These are phyloP conservation scores for Chlamydomonas asymmetrica DNA, from an alignment of 139 green algal genomes.

Conservation along the genomic window DNA sequence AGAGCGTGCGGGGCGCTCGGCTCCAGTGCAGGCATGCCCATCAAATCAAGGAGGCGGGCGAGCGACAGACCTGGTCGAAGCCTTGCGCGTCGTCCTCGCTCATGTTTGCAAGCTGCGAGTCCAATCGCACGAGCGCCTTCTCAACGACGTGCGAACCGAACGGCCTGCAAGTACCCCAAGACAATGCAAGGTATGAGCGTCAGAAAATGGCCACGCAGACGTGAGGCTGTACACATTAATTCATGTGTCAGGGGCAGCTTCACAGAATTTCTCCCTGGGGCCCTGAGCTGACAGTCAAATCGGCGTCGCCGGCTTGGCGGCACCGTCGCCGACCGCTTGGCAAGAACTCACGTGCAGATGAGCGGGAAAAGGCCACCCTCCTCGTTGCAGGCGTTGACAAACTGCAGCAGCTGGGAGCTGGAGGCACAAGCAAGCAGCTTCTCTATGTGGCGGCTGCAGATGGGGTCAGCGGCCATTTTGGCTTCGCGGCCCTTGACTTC, in stretches of 20 bases:
- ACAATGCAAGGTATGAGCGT: too few relatives aligned
- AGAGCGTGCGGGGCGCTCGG: too few relatives aligned
- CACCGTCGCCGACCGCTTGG: too few relatives aligned
- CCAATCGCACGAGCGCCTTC: constrained; percentile 52
- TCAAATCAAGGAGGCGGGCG: too few relatives aligned
- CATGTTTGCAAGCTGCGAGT: constrained; percentile 15
- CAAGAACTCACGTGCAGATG: constrained; percentile 41
- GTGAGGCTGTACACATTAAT: too few relatives aligned
- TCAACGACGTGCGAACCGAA: constrained; percentile 80
- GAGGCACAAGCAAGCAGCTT: constrained; percentile 51
- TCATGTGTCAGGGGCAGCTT: too few relatives aligned
- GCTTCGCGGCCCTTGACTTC: constrained; percentile 52
- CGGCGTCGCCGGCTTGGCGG: too few relatives aligned
- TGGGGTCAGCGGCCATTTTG: constrained; percentile 18
- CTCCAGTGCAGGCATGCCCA: too few relatives aligned
- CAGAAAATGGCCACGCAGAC: too few relatives aligned
- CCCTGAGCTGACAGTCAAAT: too few relatives aligned
- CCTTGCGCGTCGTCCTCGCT: constrained; percentile 15
- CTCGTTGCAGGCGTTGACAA: constrained; percentile 39
- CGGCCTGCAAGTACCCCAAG: constrained; percentile 58
- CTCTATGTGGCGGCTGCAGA: constrained; percentile 71
- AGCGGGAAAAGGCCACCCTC: constrained; percentile 39
- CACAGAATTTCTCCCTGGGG: too few relatives aligned
- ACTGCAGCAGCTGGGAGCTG: constrained; percentile 41
- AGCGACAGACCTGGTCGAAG: background rate